These are phyloP conservation scores for Phytophthora sp. DNA, from an alignment of 352 stramenopile species.

Conservation along the genomic window DNA sequence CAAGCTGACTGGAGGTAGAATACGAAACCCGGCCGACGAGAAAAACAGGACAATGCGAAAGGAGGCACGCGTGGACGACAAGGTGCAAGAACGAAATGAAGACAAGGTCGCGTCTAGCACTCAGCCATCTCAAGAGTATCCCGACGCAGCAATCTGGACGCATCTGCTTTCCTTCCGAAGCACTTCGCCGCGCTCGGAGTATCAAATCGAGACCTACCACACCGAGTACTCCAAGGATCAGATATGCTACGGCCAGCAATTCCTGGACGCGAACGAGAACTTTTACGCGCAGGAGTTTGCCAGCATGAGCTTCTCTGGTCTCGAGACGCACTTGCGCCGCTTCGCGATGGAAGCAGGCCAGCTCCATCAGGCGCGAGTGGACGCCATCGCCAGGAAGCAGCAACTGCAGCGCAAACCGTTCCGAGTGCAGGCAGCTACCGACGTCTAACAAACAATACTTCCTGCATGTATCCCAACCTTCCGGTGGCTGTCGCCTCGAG, in stretches of 20 bases:
- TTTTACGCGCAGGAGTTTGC: slow-evolving; percentile 35
- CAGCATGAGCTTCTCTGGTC: slow-evolving; percentile 17
- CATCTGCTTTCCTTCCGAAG: slow-evolving; percentile 64
- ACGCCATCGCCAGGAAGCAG: slow-evolving; percentile 9
- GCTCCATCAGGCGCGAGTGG: slow-evolving; percentile 13
- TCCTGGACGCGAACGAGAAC: slow-evolving; percentile 24
- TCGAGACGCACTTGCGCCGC: slow-evolving; percentile 31
- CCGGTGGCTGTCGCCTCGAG: too few species aligned
- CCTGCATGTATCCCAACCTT: too few species aligned
- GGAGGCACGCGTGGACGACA: not conserved
- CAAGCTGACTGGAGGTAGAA: slow-evolving; percentile 46
- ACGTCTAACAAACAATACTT: too few species aligned
- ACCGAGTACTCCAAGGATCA: slow-evolving; percentile 45
- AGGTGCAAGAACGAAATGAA: too few species aligned
- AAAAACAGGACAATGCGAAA: slow-evolving; percentile 1
- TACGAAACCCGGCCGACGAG: slow-evolving; percentile 4
- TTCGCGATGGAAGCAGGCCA: slow-evolving; percentile 32
- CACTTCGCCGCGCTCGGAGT: slow-evolving; percentile 35
- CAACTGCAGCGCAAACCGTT: slow-evolving; percentile 5
- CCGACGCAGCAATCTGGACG: slow-evolving; percentile 58
- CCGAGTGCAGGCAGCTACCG: not conserved
- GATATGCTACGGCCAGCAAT: slow-evolving; percentile 55
- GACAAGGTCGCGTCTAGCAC: not conserved
- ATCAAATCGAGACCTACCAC: slow-evolving; percentile 62
- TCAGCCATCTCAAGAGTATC: slow-evolving; percentile 7